Evolutionary conservation across 2,329 filamentous ascomycete species (phyloP), one percentile per base, ranked within the genome.

Genomic region (Penicillium sp.): DNA sequence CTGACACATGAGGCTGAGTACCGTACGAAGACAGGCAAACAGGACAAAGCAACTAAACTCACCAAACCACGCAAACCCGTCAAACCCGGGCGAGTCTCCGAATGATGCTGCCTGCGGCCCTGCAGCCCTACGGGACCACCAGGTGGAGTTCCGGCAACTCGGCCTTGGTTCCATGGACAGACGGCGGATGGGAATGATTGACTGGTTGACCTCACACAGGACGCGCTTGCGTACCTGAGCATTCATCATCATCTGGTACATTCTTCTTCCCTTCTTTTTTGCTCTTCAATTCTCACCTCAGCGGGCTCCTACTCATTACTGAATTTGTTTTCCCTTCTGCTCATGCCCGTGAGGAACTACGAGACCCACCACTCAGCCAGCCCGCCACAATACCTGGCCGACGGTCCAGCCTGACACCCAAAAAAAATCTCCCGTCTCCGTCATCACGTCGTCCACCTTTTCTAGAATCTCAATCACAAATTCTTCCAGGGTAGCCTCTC

Each of bases 361-460:
- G 30, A 16, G 51, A 26, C 37, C 60, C 64, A 61, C 57, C 48
- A 11, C 54, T 66, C 64, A 66, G 64, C 61, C 62, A 65, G 62
- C 62, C 62, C 33, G 40, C 52, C 55, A n/a, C 14, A 54, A 42
- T 26, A 42, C n/a, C 22, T 13, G 52, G 19, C 19, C 19, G 19
- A 22, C 19, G 19, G 19, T 16, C 38, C 1, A 14, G 26, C 55
- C 40, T 33, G 11, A 51, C 19, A 22, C 19, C 19, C 19, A 28
- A 25, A 42, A 46, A 37, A 42, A 46, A 37, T 35, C n/a, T 13
- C 26, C 25, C 37, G 5, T 22, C 26, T 22, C 14, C 13, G 35
- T 11, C 33, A 42, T 43, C 33, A 8, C 52, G 22, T 22, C n/a
- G 19, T n/a, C 42, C 2, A 26, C 54, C 48, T 25, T 46, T 30